Conservation (phyloP, 1,284 basidiomycete genomes). For the Cryptococcus wingfieldii region DNA sequence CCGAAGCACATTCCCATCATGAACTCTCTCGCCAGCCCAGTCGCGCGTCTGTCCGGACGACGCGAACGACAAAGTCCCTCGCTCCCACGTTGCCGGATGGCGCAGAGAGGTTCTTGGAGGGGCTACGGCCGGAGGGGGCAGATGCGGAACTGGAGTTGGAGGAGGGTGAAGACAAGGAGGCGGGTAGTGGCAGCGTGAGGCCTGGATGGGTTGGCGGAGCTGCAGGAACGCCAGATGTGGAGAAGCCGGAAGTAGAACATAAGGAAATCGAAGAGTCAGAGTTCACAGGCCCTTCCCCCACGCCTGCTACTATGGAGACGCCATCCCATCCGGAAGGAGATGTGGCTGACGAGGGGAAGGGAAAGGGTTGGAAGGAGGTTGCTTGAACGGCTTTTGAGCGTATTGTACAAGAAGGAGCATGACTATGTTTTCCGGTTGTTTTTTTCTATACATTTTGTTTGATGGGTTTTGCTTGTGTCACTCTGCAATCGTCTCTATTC, state of each 20-base stretch:
- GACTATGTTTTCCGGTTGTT: not conserved
- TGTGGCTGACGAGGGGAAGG: not conserved
- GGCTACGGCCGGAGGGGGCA: slow-evolving; percentile 24
- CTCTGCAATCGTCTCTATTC: too few relatives aligned
- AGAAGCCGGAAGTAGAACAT: not conserved
- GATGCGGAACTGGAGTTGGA: not conserved
- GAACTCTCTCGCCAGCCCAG: slow-evolving; percentile 14
- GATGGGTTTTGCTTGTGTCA: too few relatives aligned
- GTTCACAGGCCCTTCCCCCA: not conserved
- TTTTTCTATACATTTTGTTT: not conserved
- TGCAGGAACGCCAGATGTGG: not conserved
- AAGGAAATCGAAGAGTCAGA: not conserved
- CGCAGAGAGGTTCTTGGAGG: slow-evolving; percentile 46
- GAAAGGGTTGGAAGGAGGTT: not conserved
- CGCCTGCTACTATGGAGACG: not conserved
- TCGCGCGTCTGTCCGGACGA: slow-evolving; percentile 21
- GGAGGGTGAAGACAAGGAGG: not conserved
- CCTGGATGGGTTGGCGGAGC: not conserved
- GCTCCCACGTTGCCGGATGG: slow-evolving; percentile 47
- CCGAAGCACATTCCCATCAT: slow-evolving; percentile 1
- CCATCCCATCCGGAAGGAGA: not conserved
- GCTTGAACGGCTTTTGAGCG: not conserved
- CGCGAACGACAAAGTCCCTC: slow-evolving; percentile 25
- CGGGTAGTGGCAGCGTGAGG: not conserved
- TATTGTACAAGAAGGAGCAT: not conserved